Base-by-base conservation (phyloP, 192 early-diverging fungal species). In the Backusella westeae region DNA sequence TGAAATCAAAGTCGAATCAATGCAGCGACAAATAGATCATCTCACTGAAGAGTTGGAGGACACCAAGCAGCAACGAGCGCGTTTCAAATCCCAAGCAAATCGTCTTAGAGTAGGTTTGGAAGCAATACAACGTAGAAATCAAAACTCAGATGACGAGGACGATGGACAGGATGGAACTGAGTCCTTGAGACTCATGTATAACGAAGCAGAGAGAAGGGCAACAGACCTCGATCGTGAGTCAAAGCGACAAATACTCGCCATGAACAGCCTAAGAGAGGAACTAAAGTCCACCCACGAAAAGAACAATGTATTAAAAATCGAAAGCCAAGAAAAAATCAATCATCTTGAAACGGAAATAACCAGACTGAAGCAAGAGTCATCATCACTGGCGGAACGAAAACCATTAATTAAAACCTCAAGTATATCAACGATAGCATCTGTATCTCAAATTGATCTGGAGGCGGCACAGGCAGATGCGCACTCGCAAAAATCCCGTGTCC, bases 31-130 rank as follows among this genome's bases (percentile, higher is more conserved):
- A 26, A 12, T 63, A 26, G 12, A 63, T 63, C 19, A 26, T 63
- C 21, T 63, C 2, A 63, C 2, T 7, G 72, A 73, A 39, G 72
- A 73, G n/a, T 17, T 73, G 3, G 72, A 53, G 9, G 72, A 73
- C 0, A 73, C 52, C 17, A 73, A 41, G n/a, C 34, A 73, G 19
- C 56, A 53, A 10, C 17, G 35, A 10, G 7, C 35, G 32, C 19
- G 72, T 49, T 73, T 56, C n/a, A 73, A 73, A 52, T 56, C 56
- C 10, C 72, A 73, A 39, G 72, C 72, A 23, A 73, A 36, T 35
- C 35, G 72, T n/a, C 29, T 73, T 17, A 21, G 56, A 39, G 35
- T 52, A 10, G 72, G 72, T 10, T 59, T 73, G 41, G 72, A 73
- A 21, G 53, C 72, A 21, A 73, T 73, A 23, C 72, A 73, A 38